Percentiles rank a stretch among this genome's conserved stretches.
Conservation (phyloP, 1,284 basidiomycete genomes). For the Kwoniella shivajii region DNA sequence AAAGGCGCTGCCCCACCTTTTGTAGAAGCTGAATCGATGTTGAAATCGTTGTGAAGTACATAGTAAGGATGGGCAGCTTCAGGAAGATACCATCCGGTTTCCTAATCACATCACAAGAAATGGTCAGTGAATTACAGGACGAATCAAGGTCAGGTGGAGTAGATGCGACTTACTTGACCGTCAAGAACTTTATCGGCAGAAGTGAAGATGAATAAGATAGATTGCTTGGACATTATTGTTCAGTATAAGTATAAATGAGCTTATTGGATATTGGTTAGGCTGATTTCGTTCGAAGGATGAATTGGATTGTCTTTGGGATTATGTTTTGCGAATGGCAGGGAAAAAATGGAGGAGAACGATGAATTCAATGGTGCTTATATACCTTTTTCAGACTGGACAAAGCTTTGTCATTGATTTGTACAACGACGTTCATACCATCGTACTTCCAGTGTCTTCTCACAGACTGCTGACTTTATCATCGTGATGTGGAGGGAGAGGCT, state of each 20-base stretch:
- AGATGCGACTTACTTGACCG: constrained; percentile 28
- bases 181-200: constrained; percentile 66
- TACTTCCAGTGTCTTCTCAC: too few relatives aligned
- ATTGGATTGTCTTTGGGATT: neutral
- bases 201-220: constrained; percentile 73
- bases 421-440: too few relatives aligned
- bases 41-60: constrained; percentile 61
- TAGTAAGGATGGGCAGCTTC: constrained; percentile 83
- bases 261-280: neutral
- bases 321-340: neutral
- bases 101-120: constrained; percentile 10
- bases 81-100: constrained; percentile 67
- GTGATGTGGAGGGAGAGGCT: too few relatives aligned
- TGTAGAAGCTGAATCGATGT: constrained; percentile 72
- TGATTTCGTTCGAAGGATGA: neutral
- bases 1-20: constrained; percentile 72
- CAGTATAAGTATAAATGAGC: neutral
- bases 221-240: constrained; percentile 21
- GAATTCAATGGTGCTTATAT: too few relatives aligned
- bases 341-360: too few relatives aligned
- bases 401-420: too few relatives aligned
- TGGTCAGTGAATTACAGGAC: neutral
- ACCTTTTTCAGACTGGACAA: too few relatives aligned
- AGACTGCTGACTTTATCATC: too few relatives aligned
- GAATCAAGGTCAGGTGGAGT: neutral